These are phyloP conservation scores for Lepiota venenata DNA, from an alignment of 768 basidiomycete genomes.

Conservation along the genomic window DNA sequence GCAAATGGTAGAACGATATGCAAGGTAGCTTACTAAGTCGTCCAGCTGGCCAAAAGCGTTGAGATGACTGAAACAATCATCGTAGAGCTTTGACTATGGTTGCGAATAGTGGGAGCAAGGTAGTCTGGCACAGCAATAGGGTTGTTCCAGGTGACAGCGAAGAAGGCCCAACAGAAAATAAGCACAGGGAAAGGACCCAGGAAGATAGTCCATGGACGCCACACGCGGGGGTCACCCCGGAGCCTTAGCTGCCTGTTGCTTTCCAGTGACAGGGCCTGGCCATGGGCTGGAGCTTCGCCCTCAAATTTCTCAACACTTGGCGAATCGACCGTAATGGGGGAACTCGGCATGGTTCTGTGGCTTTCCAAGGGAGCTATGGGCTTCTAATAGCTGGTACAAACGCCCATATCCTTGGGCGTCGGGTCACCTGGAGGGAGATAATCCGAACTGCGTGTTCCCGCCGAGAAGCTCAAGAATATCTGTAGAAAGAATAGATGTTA, in stretches of 20 bases:
- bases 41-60: neutral
- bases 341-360: no score
- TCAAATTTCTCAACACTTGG: neutral
- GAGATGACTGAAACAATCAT: neutral
- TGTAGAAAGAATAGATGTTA: no score
- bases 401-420: no score
- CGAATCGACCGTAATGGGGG: no score
- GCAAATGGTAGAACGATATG: no score
- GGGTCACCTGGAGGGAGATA: no score
- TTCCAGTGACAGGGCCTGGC: neutral
- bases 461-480: no score
- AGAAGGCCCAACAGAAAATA: neutral
- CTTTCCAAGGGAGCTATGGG: no score
- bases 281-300: no score
- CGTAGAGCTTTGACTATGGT: neutral
- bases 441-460: no score
- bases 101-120: neutral
- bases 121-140: conserved; percentile 1
- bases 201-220: neutral
- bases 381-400: no score
- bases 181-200: neutral
- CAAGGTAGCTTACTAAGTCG: neutral
- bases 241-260: neutral
- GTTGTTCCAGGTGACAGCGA: neutral
- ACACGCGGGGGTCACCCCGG: neutral